Evolutionary conservation across 768 basidiomycete genomes (phyloP), one percentile per base, ranked within the genome.

Genomic region (Suillus ampliporus): DNA sequence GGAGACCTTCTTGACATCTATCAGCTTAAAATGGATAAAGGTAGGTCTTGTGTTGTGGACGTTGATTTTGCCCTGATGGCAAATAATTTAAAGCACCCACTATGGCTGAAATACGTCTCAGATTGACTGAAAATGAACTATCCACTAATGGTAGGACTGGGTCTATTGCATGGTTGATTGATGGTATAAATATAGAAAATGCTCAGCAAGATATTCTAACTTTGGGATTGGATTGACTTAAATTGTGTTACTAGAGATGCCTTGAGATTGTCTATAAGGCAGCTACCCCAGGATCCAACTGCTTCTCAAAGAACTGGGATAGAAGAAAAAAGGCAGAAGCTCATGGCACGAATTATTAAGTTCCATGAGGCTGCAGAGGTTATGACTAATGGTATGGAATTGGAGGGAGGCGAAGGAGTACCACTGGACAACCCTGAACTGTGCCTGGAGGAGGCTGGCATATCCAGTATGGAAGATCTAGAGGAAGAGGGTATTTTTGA

Each of bases 141-240:
- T 38, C 54, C 3, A 8, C 38, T 5, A 57, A 14, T 46, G 46
- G 56, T 23, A 47, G 50, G 37, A 44, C 43, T 21, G 61, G 56
- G 14, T 15, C 41, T 19, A 11, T 62, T n/a, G 61, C 61, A 23
- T 62, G 46, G 56, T 40, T 58, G 26, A 40, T 62, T 5, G n/a
- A n/a, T n/a, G 54, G 61, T 38, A 56, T 62, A 9, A 62, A 48
- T 31, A 50, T 62, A 21, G 61, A 62, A 48, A 44, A 62, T 62
- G 34, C 41, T 26, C 61, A 62, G 57, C 58, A 58, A 47, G 61
- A 10, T 23, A 43, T 23, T 56, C 28, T n/a, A 34, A 35, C 11
- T 41, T 28, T 21, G 11, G 31, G 23, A 21, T 23, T 38, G 8
- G 3, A 38, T 47, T 58, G 21, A 58, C 34, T 26, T 17, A 57